A percentile compares a stretch with the other conserved stretches of the same genome.
phyloP scores from a whole-genome alignment of 129 eudicot species.

The Apium graveolens region DNA sequence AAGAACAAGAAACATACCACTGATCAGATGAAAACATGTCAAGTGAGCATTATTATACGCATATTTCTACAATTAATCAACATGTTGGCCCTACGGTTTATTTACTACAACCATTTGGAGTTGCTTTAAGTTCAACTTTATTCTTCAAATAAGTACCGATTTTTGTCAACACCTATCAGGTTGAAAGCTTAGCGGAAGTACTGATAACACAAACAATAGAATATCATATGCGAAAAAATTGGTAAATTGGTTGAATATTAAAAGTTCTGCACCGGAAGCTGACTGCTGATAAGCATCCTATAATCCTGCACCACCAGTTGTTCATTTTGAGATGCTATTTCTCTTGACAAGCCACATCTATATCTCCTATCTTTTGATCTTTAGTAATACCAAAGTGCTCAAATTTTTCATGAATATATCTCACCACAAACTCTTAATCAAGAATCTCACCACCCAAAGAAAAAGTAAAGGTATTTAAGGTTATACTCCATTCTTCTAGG shows the following conservation, averaged over 20 bases:
- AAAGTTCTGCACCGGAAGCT: neutral
- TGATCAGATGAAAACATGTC: neutral
- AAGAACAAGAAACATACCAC: conserved; percentile 4
- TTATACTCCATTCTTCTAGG: neutral
- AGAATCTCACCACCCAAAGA: neutral
- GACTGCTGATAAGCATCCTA: neutral
- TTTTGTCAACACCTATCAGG: neutral
- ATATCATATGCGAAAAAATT: neutral
- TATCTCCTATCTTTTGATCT: neutral
- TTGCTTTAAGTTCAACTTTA: neutral
- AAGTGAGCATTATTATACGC: neutral
- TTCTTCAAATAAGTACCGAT: neutral
- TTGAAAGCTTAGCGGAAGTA: neutral
- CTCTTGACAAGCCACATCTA: neutral
- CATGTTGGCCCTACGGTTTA: neutral
- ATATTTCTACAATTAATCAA: neutral
- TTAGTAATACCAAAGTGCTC: neutral
- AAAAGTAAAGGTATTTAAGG: conserved; percentile 1
- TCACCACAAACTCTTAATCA: neutral
- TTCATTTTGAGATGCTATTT: neutral
- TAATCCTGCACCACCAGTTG: neutral
- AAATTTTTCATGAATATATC: neutral
- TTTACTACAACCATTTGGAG: neutral
- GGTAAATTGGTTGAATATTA: neutral
- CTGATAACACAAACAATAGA: neutral